Evolutionary conservation across 768 basidiomycete species (phyloP).

Genomic region (Rhizopogon salebrosus): DNA sequence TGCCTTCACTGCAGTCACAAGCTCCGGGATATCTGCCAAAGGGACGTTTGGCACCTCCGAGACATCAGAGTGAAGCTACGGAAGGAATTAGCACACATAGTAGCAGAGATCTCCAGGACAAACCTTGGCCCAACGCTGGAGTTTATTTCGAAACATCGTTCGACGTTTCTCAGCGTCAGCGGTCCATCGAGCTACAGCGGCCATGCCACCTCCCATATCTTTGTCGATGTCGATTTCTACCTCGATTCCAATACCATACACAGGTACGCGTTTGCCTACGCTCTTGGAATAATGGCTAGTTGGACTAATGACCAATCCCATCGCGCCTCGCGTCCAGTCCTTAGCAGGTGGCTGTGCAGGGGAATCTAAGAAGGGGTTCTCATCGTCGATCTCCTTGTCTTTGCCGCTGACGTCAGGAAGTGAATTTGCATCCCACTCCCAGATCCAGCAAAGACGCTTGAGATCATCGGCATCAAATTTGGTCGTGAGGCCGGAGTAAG

Average conservation of each 20-base stretch:
- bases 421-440: conserved; percentile 75
- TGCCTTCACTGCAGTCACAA: conserved; percentile 47
- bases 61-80: conserved; percentile 47
- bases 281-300: conserved; percentile 68
- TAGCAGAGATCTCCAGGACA: background rate
- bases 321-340: conserved; percentile 77
- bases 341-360: conserved; percentile 33
- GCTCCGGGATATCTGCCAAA: conserved; percentile 57
- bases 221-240: conserved; percentile 83
- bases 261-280: conserved; percentile 64
- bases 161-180: conserved; percentile 60
- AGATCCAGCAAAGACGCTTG: conserved; percentile 76
- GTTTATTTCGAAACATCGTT: conserved; percentile 50
- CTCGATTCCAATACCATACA: conserved; percentile 83
- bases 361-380: conserved; percentile 68
- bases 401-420: conserved; percentile 23
- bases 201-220: conserved; percentile 78
- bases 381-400: conserved; percentile 39
- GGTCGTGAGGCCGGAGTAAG: conserved; percentile 61
- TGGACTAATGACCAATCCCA: conserved; percentile 73
- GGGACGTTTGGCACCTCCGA: conserved; percentile 53
- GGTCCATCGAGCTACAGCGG: conserved; percentile 85
- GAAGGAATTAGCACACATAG: conserved; percentile 6
- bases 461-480: conserved; percentile 68
- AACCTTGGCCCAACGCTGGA: conserved; percentile 64